Evolutionary conservation across 768 basidiomycete species (phyloP), one percentile per base, ranked within the genome.

Genomic region (Termitomyces sp.): DNA sequence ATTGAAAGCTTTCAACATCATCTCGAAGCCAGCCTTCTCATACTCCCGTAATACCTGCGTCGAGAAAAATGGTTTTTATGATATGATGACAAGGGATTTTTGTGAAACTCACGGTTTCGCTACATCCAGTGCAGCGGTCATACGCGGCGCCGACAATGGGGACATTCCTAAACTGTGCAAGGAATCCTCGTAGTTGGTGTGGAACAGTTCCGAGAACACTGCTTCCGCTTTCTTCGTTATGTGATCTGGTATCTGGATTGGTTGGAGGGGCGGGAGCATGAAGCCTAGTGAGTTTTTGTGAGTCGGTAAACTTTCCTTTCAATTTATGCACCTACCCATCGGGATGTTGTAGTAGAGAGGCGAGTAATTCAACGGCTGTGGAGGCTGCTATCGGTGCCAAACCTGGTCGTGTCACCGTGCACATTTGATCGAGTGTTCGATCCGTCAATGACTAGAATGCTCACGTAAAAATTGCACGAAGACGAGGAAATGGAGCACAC

Each of bases 391-490:
- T 93, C 0, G 93, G 84, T 0, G 96, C 97, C 2, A 98, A 78
- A 0, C 96, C 96, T 0, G 97, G 97, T 20, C 97, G 77, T 0
- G 96, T 98, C 29, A 99, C 97, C 0, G 97, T 98, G 67, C 97
- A 99, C 96, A 98, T 98, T 68, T 98, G 96, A 68, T 98, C 97
- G 13, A 98, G 81, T 3, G 95, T 96, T 39, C 94, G 81, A 67
- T 98, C 96, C 0, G 90, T 89, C 83, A 65, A 43, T 27, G 58
- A 64, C 59, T 61, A 40, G 1, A 18, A 23, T 12, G 38, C 11
- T 15, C 29, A 18, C 5, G 53, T 23, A 42, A 38, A 7, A 27
- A 32, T 5, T 18, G 12, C 33, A 36, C 45, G n/a, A 20, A 13
- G 33, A 25, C n/a, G 18, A 44, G n/a, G 9, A 50, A 54, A 54